Evolutionary conservation across 257 asterid species (phyloP).

Genomic region (Gardenia jasminoides): DNA sequence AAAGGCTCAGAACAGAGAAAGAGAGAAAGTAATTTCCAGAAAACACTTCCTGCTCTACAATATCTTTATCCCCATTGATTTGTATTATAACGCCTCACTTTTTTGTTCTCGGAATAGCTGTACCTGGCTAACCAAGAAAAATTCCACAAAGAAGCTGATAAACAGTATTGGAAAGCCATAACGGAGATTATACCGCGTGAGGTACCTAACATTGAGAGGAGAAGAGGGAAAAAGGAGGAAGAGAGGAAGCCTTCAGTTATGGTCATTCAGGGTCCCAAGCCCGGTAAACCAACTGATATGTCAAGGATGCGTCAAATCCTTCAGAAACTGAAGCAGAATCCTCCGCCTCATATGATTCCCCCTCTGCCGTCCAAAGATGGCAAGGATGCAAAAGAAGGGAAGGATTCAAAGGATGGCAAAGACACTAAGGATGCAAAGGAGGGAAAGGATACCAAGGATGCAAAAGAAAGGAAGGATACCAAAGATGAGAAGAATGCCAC

Average conservation of each 20-base stretch:
- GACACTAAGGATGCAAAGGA: constrained; percentile 36
- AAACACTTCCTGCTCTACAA: background rate
- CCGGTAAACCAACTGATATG: constrained; percentile 92
- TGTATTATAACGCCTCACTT: background rate
- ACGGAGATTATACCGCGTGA: constrained; percentile 87
- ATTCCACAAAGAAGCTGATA: constrained; percentile 88
- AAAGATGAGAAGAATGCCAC: constrained; percentile 21
- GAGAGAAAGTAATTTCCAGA: constrained; percentile 58
- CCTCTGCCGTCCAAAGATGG: constrained; percentile 46
- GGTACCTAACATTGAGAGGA: constrained; percentile 80
- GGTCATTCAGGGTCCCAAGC: constrained; percentile 91
- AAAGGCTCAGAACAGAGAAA: constrained; percentile 75
- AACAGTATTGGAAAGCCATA: constrained; percentile 84
- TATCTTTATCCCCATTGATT: background rate
- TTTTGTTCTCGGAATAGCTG: constrained; percentile 40
- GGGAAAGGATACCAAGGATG: constrained; percentile 33
- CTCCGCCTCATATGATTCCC: constrained; percentile 90
- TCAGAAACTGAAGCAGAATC: constrained; percentile 71
- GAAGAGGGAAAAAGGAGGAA: constrained; percentile 68
- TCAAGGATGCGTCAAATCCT: constrained; percentile 84
- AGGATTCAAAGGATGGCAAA: constrained; percentile 34
- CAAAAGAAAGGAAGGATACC: constrained; percentile 30
- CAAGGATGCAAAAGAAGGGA: constrained; percentile 33
- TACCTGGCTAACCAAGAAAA: constrained; percentile 74
- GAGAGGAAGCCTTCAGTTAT: constrained; percentile 63